Base-by-base conservation (phyloP, 352 stramenopile species). In the Phytopythium oedochilum region DNA sequence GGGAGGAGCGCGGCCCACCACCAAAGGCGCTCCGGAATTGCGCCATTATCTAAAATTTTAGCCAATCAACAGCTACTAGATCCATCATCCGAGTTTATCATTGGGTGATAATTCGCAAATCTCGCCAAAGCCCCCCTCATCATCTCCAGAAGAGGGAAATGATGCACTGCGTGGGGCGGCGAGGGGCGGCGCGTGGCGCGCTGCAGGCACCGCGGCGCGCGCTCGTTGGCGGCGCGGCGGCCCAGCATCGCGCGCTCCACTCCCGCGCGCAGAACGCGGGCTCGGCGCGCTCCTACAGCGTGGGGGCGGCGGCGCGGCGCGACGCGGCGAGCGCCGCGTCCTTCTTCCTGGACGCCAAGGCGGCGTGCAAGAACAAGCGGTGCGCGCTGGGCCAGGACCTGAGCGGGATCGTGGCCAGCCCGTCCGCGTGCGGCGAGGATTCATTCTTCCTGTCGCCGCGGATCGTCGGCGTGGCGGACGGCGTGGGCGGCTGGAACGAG, bases 401-500 rank as follows among this genome's bases (percentile, higher is more conserved):
- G 51, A 76, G 66, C 53, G 71, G 73, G 17, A 79, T 86, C 22
- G 60, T 72, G 5, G 46, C 68, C 5, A 75, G 80, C 51, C 76
- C 81, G 7, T 63, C 77, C 15, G 59, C 64, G 1, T 92, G 81
- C 28, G 81, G 81, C 20, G 81, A 92, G 51, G 81, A 92, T 57
- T 92, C 81, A 44, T 92, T 76, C 60, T 92, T 92, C 50, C 56
- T 89, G 49, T 77, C 78, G 14, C 68, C 70, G 1, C 73, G 73
- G 14, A 67, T 88, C 42, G 65, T 92, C 43, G 81, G 81, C 29
- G 76, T 92, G 52, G 81, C 81, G 5, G 81, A 92, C 48, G 81
- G 81, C 23, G 81, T 92, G 15, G 81, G 81, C 34, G 81, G 81
- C 20, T 92, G 81, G 81, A 92, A 92, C 63, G 81, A 92, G 32